These are phyloP conservation scores for Aureobasidium lini DNA, from an alignment of 2,329 filamentous ascomycete species.

Conservation along the genomic window DNA sequence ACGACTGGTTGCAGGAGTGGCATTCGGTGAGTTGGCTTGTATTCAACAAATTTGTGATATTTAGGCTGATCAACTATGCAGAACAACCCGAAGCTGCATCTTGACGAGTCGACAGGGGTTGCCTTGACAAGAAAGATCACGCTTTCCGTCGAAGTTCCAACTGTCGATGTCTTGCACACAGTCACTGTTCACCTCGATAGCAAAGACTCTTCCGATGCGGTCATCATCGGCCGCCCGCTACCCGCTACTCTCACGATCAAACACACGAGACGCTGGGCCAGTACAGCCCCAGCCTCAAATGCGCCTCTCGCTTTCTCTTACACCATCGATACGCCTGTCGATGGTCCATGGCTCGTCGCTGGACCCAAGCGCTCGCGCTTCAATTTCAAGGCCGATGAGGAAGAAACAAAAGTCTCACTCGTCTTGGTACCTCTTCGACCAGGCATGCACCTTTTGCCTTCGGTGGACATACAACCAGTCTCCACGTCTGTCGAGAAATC, in stretches of 20 bases:
- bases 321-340: slow-evolving; percentile 71
- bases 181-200: slow-evolving; percentile 48
- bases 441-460: slow-evolving; percentile 70
- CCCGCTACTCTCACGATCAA: slow-evolving; percentile 52
- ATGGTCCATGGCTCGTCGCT: slow-evolving; percentile 75
- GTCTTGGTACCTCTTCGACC: slow-evolving; percentile 73
- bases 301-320: slow-evolving; percentile 47
- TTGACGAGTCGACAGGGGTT: slow-evolving; percentile 20
- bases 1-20: slow-evolving; percentile 49
- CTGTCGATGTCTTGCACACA: slow-evolving; percentile 74
- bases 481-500: slow-evolving; percentile 25
- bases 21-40: slow-evolving; percentile 39
- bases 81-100: slow-evolving; percentile 21
- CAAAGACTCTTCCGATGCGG: slow-evolving; percentile 31
- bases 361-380: slow-evolving; percentile 76
- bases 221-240: slow-evolving; percentile 58
- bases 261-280: slow-evolving; percentile 48
- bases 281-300: slow-evolving; percentile 17
- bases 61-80: slow-evolving; percentile 17
- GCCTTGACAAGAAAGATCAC: slow-evolving; percentile 53
- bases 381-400: slow-evolving; percentile 33
- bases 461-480: slow-evolving; percentile 65
- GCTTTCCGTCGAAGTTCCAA: slow-evolving; percentile 85
- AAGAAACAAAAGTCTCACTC: slow-evolving; percentile 50
- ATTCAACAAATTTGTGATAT: not conserved